Base-by-base conservation (phyloP, 73 alveolate genomes). In the Paramecium primaurelia region DNA sequence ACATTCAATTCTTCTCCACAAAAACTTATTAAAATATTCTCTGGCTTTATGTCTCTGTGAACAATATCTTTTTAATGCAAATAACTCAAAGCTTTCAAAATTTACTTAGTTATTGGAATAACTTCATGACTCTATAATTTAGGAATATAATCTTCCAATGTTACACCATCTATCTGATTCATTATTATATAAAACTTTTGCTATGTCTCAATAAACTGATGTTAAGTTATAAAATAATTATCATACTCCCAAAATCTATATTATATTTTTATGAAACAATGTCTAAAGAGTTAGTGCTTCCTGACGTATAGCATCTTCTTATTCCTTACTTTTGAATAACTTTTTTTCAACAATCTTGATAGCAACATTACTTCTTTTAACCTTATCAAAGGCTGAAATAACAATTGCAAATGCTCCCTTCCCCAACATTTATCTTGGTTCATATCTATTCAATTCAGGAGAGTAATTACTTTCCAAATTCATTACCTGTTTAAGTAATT, bases 21-120 rank as follows among this genome's bases (percentile, higher is more conserved):
- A 8, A 11, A 6, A 9, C 60, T 38, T 4, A 73, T 73, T 2
- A 73, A 12, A 40, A 73, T 73, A 18, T 73, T 73, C 36, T 73
- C 87, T 14, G 87, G 87, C 7, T 73, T 73, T 36, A 73, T 37
- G 36, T 73, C 87, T 38, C 87, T 73, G 36, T 73, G 87, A 38
- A 73, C 87, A 34, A 73, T 38, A 20, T 73, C 22, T 73, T 73
- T 73, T 16, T 34, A 14, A 38, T 73, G 87, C 18, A 73, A 73
- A 40, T 73, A 73, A 16, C 59, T 20, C n/a, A 73, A 18, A 10
- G 87, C 87, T 11, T 12, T 16, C 36, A 73, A 73, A 16, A 73
- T 73, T 28, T 73, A 10, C 32, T 36, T 73, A 10, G 64, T 73
- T 73, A 73, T 73, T 37, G 34, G 87, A 36, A 36, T 73, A 32